A percentile compares a stretch with the other conserved stretches of the same genome.
Evolutionary conservation across 2,329 filamentous ascomycete genomes (phyloP).

Genomic region (Exophiala bonariae): DNA sequence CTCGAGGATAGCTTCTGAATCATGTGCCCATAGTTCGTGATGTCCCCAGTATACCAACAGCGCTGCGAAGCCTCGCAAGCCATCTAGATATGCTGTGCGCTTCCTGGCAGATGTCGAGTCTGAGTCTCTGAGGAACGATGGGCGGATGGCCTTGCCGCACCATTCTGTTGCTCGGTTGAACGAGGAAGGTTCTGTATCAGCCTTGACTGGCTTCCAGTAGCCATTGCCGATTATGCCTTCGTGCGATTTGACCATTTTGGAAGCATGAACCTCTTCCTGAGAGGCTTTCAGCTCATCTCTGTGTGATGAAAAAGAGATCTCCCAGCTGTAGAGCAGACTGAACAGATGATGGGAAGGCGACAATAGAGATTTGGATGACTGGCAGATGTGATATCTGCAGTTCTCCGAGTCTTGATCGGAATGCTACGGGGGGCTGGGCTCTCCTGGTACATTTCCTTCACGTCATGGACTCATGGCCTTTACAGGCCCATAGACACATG

Average conservation of each 20-base stretch:
- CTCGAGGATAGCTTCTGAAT: constrained; percentile 48
- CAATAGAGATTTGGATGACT: no score
- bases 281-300: no score
- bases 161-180: constrained; percentile 13
- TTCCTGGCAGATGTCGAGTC: not conserved
- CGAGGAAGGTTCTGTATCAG: constrained; percentile 8
- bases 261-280: not conserved
- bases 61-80: constrained; percentile 66
- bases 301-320: no score
- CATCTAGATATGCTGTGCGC: constrained; percentile 62
- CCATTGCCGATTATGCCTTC: constrained; percentile 27
- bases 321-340: no score
- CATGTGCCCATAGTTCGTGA: constrained; percentile 60
- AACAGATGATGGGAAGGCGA: no score
- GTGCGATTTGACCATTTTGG: constrained; percentile 13
- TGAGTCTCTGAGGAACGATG: constrained; percentile 12
- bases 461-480: no score
- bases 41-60: constrained; percentile 66
- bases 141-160: constrained; percentile 26
- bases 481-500: no score
- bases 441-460: no score
- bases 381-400: no score
- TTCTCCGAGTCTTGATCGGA: no score
- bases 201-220: constrained; percentile 22
- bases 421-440: no score